These are phyloP conservation scores for Penicillium palitans DNA, from an alignment of 2,329 filamentous ascomycete species.

Conservation along the genomic window DNA sequence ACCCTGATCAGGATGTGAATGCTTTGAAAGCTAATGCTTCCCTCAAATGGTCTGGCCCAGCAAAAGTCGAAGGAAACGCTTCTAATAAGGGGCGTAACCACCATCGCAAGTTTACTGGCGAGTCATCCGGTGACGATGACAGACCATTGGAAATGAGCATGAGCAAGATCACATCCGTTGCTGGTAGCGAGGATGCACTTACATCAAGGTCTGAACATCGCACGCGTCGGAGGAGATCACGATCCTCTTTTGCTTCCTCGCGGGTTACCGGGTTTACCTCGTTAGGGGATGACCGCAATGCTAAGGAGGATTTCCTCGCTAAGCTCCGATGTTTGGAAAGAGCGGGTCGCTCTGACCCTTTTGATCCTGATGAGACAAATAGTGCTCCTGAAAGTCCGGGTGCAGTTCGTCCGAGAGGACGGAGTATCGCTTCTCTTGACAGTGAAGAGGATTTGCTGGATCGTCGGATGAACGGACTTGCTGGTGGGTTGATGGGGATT, in stretches of 20 bases:
- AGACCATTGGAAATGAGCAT: conserved; percentile 77
- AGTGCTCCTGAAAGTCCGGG: conserved; percentile 25
- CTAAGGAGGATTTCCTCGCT: conserved; percentile 19
- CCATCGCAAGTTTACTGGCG: conserved; percentile 46
- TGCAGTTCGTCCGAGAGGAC: conserved; percentile 30
- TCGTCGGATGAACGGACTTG: conserved; percentile 56
- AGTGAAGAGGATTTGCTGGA: conserved; percentile 59
- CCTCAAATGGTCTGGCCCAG: neutral
- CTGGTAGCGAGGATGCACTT: conserved; percentile 15
- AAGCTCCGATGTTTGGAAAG: conserved; percentile 23
- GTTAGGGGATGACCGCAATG: conserved; percentile 8
- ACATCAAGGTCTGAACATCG: conserved; percentile 4
- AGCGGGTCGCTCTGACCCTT: conserved; percentile 11
- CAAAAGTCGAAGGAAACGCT: conserved; percentile 9
- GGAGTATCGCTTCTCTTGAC: conserved; percentile 54
- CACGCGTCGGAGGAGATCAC: conserved; percentile 16
- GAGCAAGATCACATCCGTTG: conserved; percentile 26
- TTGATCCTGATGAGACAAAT: conserved; percentile 19
- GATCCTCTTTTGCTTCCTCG: conserved; percentile 22
- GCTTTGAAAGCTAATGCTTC: neutral
- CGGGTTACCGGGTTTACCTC: conserved; percentile 16
- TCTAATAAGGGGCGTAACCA: conserved; percentile 41
- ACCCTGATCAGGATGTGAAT: conserved; percentile 3
- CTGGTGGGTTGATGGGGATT: conserved; percentile 53
- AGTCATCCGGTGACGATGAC: conserved; percentile 79